Base-by-base conservation (phyloP, 306 rosid genomes). In the Malus sylvestris region DNA sequence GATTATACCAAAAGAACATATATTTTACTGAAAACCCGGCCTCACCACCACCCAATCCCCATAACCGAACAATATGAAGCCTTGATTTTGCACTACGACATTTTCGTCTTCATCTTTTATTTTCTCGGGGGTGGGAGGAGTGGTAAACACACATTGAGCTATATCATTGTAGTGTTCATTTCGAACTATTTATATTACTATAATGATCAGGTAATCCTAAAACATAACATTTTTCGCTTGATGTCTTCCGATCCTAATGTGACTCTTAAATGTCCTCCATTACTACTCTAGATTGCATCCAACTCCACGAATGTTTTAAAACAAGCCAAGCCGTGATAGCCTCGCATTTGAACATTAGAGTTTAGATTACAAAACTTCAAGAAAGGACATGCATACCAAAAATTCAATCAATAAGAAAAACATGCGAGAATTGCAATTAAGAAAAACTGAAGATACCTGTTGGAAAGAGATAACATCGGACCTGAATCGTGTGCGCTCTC, bases 391-490 rank as follows among this genome's bases (percentile, higher is more conserved):
- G 71, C 52, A 68, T 2, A 40, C 55, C 33, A 22, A 22, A 65
- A 66, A 66, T 2, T 65, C 55, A 38, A n/a, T 15, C 2, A 49
- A 49, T 16, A 51, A 15, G 22, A 10, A 6, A 27, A 30, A 10
- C 11, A 10, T 15, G 29, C 22, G 22, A 33, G 55, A 58, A 67
- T 52, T 52, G 66, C 8, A 20, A 73, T 32, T 76, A 19, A 55
- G 78, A 57, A 70, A 62, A 30, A 44, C 30, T 45, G 53, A 64
- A 22, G 18, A 64, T 86, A 93, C 98, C 98, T 95, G 98, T 69
- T 95, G 98, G 83, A 95, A 95, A 76, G 97, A 83, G 68, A 95
- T 93, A 82, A 90, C 96, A 77, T 95, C 98, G 73, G 98, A 95
- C 91, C 96, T 89, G 82, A 95, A 95, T 82, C 97, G 82, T 1